phyloP scores from a whole-genome alignment of 192 early-diverging fungal genomes.

The Backusella mclennaniae region DNA sequence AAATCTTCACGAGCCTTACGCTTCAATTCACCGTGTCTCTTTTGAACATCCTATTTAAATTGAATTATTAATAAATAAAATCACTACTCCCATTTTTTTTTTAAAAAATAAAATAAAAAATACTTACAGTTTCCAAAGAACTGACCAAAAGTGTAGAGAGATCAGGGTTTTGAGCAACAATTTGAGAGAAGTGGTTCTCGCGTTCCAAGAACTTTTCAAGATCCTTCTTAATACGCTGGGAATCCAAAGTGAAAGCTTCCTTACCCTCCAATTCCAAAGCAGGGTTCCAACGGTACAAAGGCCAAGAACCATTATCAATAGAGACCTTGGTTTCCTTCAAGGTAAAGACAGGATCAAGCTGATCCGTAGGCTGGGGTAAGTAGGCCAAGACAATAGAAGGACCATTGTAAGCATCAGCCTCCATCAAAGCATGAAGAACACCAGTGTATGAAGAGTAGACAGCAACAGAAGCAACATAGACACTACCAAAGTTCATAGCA shows the following conservation, averaged over 20 bases:
- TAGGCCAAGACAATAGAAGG: slow-evolving; percentile 90
- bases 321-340: slow-evolving; percentile 89
- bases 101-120: slow-evolving; percentile 3
- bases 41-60: slow-evolving; percentile 43
- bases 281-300: slow-evolving; percentile 95
- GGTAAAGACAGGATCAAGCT: slow-evolving; percentile 63
- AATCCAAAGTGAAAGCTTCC: slow-evolving; percentile 70
- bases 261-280: slow-evolving; percentile 51
- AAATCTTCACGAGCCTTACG: slow-evolving; percentile 66
- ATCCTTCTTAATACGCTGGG: slow-evolving; percentile 76
- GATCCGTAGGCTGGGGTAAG: slow-evolving; percentile 57
- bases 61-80: neutral
- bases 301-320: slow-evolving; percentile 90
- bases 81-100: neutral
- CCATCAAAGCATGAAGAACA: slow-evolving; percentile 81
- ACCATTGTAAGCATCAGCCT: slow-evolving; percentile 87
- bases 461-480: slow-evolving; percentile 90
- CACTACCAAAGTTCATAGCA: slow-evolving; percentile 90
- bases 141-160: slow-evolving; percentile 50
- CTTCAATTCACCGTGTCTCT: slow-evolving; percentile 62
- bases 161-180: slow-evolving; percentile 67
- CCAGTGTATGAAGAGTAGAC: slow-evolving; percentile 87
- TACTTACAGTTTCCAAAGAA: slow-evolving; percentile 64
- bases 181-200: slow-evolving; percentile 79
- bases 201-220: slow-evolving; percentile 80